Evolutionary conservation across 768 basidiomycete species (phyloP).

Genomic region (Scleroderma bovista): DNA sequence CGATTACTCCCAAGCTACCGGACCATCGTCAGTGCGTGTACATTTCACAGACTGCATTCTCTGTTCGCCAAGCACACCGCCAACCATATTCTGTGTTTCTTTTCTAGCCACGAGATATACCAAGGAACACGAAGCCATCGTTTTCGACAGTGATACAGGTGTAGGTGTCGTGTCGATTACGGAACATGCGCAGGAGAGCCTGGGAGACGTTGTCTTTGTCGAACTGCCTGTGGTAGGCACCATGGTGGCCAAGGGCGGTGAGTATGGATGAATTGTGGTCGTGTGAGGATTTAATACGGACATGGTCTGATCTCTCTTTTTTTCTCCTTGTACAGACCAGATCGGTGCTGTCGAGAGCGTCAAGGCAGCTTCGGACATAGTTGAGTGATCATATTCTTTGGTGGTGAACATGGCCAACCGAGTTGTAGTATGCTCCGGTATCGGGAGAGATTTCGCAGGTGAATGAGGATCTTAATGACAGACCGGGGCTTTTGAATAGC

Average conservation of each 20-base stretch:
- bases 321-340: conserved; percentile 48
- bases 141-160: conserved; percentile 70
- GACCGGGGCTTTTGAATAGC: conserved; percentile 86
- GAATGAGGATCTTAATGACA: conserved; percentile 59
- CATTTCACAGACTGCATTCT: neutral
- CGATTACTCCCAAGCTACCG: conserved; percentile 1
- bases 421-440: conserved; percentile 79
- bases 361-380: conserved; percentile 94
- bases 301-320: conserved; percentile 1
- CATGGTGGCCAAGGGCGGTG: conserved; percentile 68
- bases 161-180: conserved; percentile 84
- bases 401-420: neutral
- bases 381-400: conserved; percentile 30
- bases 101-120: conserved; percentile 72
- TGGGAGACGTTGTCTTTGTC: conserved; percentile 97
- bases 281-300: neutral
- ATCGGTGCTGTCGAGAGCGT: conserved; percentile 95
- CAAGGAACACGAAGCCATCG: conserved; percentile 80
- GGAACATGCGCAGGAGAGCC: conserved; percentile 82
- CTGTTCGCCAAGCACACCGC: neutral
- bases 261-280: conserved; percentile 25
- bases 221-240: conserved; percentile 72
- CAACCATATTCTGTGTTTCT: neutral
- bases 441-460: conserved; percentile 79
- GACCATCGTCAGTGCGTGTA: conserved; percentile 6